Evolutionary conservation across 1,139 yeast genomes (phyloP).

Genomic region (Magnusiomyces fungicola): DNA sequence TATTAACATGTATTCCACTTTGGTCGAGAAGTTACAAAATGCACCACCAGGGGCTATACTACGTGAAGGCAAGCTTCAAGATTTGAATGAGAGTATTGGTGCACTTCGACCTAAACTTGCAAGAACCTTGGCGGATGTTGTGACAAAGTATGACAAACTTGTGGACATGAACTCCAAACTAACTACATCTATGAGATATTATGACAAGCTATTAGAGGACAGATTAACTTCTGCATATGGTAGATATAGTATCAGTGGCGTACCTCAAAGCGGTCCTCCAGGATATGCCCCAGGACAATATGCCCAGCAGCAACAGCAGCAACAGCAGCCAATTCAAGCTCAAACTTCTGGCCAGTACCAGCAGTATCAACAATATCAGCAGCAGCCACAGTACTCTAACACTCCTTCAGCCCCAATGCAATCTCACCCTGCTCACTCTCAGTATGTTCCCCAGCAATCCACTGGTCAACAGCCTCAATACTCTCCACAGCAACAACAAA

Average conservation of each 20-base stretch:
- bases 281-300: conserved; percentile 9
- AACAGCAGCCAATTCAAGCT: conserved; percentile 2
- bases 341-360: conserved; percentile 13
- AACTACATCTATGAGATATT: conserved; percentile 67
- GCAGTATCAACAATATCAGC: conserved; percentile 8
- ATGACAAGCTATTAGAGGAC: conserved; percentile 71
- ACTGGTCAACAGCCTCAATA: conserved; percentile 28
- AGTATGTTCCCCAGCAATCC: conserved; percentile 22
- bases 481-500: conserved; percentile 31
- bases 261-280: conserved; percentile 4
- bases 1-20: conserved; percentile 59
- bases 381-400: conserved; percentile 10
- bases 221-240: conserved; percentile 48
- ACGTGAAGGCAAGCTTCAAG: conserved; percentile 56
- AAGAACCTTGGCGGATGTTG: conserved; percentile 53
- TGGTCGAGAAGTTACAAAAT: conserved; percentile 49
- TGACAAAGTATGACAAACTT: conserved; percentile 59
- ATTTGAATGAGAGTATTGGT: conserved; percentile 56
- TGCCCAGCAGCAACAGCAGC: conserved; percentile 1
- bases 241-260: conserved; percentile 15
- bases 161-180: conserved; percentile 78
- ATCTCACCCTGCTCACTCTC: conserved; percentile 22
- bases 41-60: conserved; percentile 49
- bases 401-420: conserved; percentile 23
- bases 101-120: conserved; percentile 71